Percentiles rank a stretch among this genome's conserved stretches.
phyloP scores from a whole-genome alignment of 345 rosid genomes.

The Eucalyptus marginata region DNA sequence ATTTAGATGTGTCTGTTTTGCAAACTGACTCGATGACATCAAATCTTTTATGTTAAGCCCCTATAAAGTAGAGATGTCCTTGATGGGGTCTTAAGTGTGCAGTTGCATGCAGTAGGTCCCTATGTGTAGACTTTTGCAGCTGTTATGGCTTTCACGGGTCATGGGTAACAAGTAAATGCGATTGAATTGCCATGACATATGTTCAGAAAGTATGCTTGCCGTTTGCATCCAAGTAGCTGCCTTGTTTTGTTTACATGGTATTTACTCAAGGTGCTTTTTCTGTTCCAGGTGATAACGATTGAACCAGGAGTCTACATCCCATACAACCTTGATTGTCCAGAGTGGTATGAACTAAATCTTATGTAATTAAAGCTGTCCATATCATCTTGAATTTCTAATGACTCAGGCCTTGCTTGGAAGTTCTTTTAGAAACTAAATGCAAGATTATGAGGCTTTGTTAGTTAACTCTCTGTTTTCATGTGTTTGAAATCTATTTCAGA shows the following conservation, averaged over 20 bases:
- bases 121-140: background rate
- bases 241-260: background rate
- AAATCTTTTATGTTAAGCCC: background rate
- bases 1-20: background rate
- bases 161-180: background rate
- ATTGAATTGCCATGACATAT: background rate
- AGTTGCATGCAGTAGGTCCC: background rate
- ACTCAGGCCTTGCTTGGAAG: background rate
- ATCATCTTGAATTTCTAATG: background rate
- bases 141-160: background rate
- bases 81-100: background rate
- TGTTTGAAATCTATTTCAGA: background rate
- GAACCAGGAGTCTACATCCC: slow-evolving; percentile 97
- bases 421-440: background rate
- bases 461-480: background rate
- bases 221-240: background rate
- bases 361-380: background rate
- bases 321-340: slow-evolving; percentile 37
- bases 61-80: background rate
- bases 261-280: background rate
- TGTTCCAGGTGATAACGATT: slow-evolving; percentile 76
- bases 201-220: background rate
- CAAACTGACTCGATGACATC: background rate
- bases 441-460: too few species aligned
- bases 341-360: slow-evolving; percentile 33